phyloP scores from a whole-genome alignment of 768 basidiomycete genomes.

The Dentipellis fragilis region DNA sequence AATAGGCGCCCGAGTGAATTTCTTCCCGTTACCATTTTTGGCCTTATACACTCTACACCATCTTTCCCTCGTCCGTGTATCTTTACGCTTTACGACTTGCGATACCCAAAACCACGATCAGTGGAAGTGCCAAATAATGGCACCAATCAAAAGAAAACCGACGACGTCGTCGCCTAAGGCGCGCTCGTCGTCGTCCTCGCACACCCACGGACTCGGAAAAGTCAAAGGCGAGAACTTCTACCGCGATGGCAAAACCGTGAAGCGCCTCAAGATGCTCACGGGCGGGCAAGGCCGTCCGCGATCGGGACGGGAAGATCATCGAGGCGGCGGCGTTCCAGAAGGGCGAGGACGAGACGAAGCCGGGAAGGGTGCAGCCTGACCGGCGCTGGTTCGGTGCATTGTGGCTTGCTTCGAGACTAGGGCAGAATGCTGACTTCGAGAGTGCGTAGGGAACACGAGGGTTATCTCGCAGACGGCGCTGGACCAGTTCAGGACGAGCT shows the following conservation, averaged over 20 bases:
- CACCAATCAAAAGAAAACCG: neutral
- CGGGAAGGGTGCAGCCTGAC: conserved; percentile 91
- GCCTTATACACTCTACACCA: too few species aligned
- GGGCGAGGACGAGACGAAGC: conserved; percentile 82
- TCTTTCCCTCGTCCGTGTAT: too few species aligned
- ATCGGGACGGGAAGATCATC: conserved; percentile 86
- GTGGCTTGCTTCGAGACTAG: neutral
- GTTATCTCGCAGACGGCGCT: conserved; percentile 95
- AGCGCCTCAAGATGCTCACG: conserved; percentile 82
- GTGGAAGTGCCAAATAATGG: neutral
- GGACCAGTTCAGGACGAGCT: conserved; percentile 90
- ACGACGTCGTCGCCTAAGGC: neutral
- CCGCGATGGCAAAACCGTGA: conserved; percentile 85
- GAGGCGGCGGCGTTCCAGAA: conserved; percentile 95
- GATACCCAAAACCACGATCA: too few species aligned
- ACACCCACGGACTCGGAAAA: conserved; percentile 37
- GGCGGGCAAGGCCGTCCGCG: conserved; percentile 87
- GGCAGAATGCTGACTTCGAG: conserved; percentile 3
- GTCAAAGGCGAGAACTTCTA: conserved; percentile 97
- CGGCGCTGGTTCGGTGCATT: conserved; percentile 91
- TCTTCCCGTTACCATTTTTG: too few species aligned
- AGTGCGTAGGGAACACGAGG: conserved; percentile 77
- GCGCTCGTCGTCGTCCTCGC: neutral
- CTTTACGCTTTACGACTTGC: too few species aligned
- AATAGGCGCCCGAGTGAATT: too few species aligned